These are phyloP conservation scores for Isoetes engelmannii DNA, from an alignment of 83 land plant species.

Conservation along the genomic window DNA sequence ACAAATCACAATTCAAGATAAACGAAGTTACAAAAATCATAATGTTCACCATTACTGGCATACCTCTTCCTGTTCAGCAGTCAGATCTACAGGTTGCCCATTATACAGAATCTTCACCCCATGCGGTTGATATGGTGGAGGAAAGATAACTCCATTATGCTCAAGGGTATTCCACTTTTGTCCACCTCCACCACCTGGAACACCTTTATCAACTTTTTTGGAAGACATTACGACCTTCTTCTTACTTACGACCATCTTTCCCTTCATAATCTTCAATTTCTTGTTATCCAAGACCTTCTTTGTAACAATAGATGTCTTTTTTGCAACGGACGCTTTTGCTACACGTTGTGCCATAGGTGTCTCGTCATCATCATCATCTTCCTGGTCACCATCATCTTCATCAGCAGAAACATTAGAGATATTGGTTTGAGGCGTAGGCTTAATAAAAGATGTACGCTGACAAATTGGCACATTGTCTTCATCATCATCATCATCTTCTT, in stretches of 20 bases:
- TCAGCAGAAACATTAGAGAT: slow-evolving; percentile 3
- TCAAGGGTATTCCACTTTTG: slow-evolving; percentile 80
- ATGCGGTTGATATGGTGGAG: slow-evolving; percentile 83
- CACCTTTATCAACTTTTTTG: neutral
- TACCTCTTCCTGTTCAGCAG: slow-evolving; percentile 89
- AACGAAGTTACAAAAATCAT: neutral
- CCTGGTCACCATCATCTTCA: neutral
- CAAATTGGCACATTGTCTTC: neutral
- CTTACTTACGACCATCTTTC: slow-evolving; percentile 7
- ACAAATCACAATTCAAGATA: neutral
- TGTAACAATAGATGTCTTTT: slow-evolving; percentile 1
- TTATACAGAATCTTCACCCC: slow-evolving; percentile 83
- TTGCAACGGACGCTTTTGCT: slow-evolving; percentile 13
- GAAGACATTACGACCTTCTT: slow-evolving; percentile 19
- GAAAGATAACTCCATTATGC: slow-evolving; percentile 90
- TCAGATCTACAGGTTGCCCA: slow-evolving; percentile 68
- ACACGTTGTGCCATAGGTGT: slow-evolving; percentile 1
- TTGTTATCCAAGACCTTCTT: slow-evolving; percentile 18
- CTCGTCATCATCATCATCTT: slow-evolving; percentile 3
- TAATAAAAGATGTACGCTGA: neutral
- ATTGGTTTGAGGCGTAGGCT: neutral
- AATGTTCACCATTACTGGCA: neutral
- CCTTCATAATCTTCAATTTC: slow-evolving; percentile 15
- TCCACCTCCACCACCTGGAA: slow-evolving; percentile 72
- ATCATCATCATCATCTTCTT: neutral